Evolutionary conservation across 192 early-diverging fungal species (phyloP).

Genomic region (Entomortierella chlamydospora): DNA sequence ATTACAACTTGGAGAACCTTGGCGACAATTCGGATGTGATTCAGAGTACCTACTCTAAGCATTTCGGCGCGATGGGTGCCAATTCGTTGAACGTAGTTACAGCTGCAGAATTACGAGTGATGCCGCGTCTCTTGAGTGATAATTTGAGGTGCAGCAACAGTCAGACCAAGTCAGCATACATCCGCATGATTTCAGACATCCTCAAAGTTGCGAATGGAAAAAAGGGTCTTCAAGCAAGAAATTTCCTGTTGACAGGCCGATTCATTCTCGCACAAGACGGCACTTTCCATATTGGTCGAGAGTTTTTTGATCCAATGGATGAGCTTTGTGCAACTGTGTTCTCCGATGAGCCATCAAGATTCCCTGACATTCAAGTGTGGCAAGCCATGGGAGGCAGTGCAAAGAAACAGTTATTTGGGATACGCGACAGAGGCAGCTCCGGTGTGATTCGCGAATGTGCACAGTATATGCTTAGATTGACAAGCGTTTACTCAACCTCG

Average conservation of each 20-base stretch:
- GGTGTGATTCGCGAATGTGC: not conserved
- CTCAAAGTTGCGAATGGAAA: too few species aligned
- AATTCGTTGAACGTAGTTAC: not conserved
- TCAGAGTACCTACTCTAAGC: not conserved
- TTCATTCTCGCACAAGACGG: too few species aligned
- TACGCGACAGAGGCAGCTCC: not conserved
- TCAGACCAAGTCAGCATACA: not conserved
- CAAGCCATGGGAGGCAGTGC: too few species aligned
- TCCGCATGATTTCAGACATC: too few species aligned
- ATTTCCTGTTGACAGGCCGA: not conserved
- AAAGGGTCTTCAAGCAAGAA: not conserved
- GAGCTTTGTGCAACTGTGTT: not conserved
- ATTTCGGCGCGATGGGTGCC: conserved; percentile 5
- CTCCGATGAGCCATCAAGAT: not conserved
- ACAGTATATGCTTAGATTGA: not conserved
- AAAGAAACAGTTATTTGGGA: not conserved
- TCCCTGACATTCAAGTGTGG: not conserved
- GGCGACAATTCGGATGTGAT: conserved; percentile 4
- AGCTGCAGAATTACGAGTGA: not conserved
- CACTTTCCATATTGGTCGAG: not conserved
- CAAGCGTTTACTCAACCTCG: not conserved
- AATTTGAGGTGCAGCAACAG: not conserved
- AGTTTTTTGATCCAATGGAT: not conserved
- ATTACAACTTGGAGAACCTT: not conserved
- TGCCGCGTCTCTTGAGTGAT: conserved; percentile 6